Conservation (phyloP, 805 yeast species). For the Candida wancherniae region DNA sequence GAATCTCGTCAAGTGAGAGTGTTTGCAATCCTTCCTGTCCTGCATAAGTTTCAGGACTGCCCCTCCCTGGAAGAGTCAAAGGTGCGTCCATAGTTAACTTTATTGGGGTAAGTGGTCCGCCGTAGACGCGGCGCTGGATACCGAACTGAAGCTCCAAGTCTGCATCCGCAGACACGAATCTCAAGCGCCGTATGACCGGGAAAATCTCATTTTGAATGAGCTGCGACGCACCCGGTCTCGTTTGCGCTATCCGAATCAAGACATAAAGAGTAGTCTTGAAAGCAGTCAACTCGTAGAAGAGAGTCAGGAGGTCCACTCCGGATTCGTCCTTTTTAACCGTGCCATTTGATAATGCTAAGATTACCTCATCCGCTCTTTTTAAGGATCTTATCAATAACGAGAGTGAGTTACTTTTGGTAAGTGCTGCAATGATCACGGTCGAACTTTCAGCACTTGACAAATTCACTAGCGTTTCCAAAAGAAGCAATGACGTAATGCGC, state of each 20-base stretch:
- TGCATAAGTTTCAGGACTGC: not conserved
- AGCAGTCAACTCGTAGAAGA: slow-evolving; percentile 71
- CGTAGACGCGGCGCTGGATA: slow-evolving; percentile 25
- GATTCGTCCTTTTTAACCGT: slow-evolving; percentile 11
- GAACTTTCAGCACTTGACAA: slow-evolving; percentile 44
- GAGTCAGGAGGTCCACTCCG: slow-evolving; percentile 44
- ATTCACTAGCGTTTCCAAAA: slow-evolving; percentile 64
- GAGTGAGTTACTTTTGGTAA: slow-evolving; percentile 64
- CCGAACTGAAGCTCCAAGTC: slow-evolving; percentile 65
- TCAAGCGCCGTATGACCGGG: slow-evolving; percentile 51
- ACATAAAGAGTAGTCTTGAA: slow-evolving; percentile 69
- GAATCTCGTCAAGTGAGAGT: slow-evolving; percentile 60
- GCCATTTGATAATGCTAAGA: slow-evolving; percentile 31
- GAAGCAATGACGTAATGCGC: slow-evolving; percentile 68
- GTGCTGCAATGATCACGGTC: slow-evolving; percentile 53
- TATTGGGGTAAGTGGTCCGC: slow-evolving; percentile 18
- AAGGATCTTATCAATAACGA: slow-evolving; percentile 61
- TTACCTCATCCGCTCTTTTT: slow-evolving; percentile 62
- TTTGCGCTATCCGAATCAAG: slow-evolving; percentile 69
- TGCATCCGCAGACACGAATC: slow-evolving; percentile 64
- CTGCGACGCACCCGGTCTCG: slow-evolving; percentile 71
- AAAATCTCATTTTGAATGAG: slow-evolving; percentile 72
- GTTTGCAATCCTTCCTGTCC: slow-evolving; percentile 4
- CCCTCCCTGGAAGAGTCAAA: slow-evolving; percentile 24
- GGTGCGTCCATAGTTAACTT: slow-evolving; percentile 53